Base-by-base conservation (phyloP, 495 filamentous ascomycete genomes). In the Trichocladium uniseriatum region DNA sequence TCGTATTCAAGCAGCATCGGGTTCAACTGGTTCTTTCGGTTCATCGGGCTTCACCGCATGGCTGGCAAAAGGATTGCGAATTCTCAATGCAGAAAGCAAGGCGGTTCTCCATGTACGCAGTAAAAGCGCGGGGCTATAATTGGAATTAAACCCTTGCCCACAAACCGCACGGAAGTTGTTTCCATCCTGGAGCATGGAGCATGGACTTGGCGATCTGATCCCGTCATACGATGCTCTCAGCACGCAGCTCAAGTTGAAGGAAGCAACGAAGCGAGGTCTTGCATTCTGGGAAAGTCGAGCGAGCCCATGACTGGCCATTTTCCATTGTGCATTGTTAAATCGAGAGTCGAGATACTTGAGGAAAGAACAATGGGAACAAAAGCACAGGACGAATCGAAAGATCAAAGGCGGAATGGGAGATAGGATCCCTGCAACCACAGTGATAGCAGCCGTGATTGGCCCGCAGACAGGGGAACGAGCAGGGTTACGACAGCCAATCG, bases 371-470 rank as follows among this genome's bases (percentile, higher is more conserved):
- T 58, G 44, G 52, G 51, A 3, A 61, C 49, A 57, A 57, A 48
- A 59, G 48, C 47, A 52, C 51, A 55, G 40, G 44, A 48, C 5
- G 49, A 43, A 48, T 57, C 44, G 52, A 60, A 39, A 53, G 54
- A 55, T 54, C 47, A 45, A 45, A 48, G 51, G 51, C 48, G 55
- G 53, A 39, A 51, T 42, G 39, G 45, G 48, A 51, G 58, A 61
- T 48, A 52, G 46, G 29, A 59, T 56, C 58, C 60, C 43, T 51
- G 61, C 48, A 28, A 32, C 34, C 38, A 54, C 15, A 45, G 62
- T 65, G 62, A 65, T 62, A 43, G 46, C 52, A 40, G 48, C 43
- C 47, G 46, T 62, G 55, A 65, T 65, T 65, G 62, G 62, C 10
- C 43, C 34, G 50, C 46, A n/a, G n/a, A n/a, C n/a, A n/a, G n/a